Conservation (phyloP, 2,329 filamentous ascomycete genomes). For the Chaetomiaceae sp. region DNA sequence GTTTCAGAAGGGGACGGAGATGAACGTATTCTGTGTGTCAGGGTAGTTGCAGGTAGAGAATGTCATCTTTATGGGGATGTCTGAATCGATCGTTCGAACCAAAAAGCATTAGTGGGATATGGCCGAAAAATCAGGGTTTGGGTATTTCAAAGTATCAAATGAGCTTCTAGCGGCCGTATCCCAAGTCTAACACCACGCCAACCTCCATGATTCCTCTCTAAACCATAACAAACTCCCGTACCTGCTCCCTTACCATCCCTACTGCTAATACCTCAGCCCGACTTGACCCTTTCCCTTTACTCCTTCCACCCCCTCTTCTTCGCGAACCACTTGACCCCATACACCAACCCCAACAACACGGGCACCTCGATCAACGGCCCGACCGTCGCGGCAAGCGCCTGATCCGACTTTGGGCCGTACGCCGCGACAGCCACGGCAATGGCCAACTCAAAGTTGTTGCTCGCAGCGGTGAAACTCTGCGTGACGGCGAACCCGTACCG, state of each 20-base stretch:
- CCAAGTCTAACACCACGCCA: no score
- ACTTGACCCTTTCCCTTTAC: conserved; percentile 21
- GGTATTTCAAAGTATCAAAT: no score
- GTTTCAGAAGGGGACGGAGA: not conserved
- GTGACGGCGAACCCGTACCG: conserved; percentile 17
- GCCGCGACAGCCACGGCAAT: conserved; percentile 83
- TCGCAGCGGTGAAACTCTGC: conserved; percentile 22
- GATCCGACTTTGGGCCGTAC: conserved; percentile 70
- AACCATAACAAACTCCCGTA: no score
- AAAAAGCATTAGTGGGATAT: no score
- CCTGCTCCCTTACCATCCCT: no score
- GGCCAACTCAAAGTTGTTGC: conserved; percentile 89
- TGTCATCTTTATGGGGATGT: not conserved
- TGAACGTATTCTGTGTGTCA: not conserved
- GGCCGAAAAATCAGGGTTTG: no score
- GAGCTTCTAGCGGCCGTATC: no score
- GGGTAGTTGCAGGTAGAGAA: not conserved
- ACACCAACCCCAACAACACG: conserved; percentile 71
- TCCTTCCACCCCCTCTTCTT: conserved; percentile 51
- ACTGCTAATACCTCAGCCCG: not conserved
- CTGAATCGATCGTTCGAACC: no score
- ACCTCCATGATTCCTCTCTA: no score
- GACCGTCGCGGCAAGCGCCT: conserved; percentile 78
- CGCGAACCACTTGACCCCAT: conserved; percentile 59
- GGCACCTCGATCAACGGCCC: conserved; percentile 85